Conservation (phyloP, 257 asterid species). For the Linaria vulgaris region DNA sequence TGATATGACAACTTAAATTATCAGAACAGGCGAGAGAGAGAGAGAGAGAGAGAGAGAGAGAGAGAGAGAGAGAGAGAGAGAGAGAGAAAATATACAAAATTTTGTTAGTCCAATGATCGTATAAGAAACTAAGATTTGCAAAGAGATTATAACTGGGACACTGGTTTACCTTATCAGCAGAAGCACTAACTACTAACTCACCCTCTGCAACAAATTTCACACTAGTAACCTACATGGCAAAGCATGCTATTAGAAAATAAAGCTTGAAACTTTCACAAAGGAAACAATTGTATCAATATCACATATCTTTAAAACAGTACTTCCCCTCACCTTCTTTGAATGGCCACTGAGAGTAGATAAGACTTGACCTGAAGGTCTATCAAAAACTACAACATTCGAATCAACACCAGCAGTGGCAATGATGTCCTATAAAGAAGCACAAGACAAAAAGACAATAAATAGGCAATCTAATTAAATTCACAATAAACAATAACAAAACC, state of each 20-base stretch:
- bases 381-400: constrained; percentile 81
- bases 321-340: constrained; percentile 74
- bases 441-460: constrained; percentile 15
- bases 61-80: too few species aligned
- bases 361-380: constrained; percentile 85
- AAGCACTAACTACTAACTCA: constrained; percentile 73
- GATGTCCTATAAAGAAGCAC: constrained; percentile 55
- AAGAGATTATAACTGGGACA: neutral
- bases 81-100: neutral
- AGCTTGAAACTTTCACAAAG: constrained; percentile 1
- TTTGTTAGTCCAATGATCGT: constrained; percentile 7
- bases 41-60: too few species aligned
- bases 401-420: constrained; percentile 94
- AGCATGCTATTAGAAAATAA: constrained; percentile 9
- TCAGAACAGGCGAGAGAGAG: too few species aligned
- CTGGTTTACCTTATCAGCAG: constrained; percentile 82
- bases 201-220: constrained; percentile 86
- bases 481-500: neutral
- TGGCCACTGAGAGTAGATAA: constrained; percentile 96
- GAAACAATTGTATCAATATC: constrained; percentile 9
- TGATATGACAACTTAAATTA: neutral
- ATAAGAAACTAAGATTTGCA: constrained; percentile 8
- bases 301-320: constrained; percentile 6
- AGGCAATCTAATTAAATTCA: constrained; percentile 3
- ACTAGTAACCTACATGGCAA: constrained; percentile 58